These are phyloP conservation scores for Myxozyma monticola DNA, from an alignment of 805 yeast species.

Conservation along the genomic window DNA sequence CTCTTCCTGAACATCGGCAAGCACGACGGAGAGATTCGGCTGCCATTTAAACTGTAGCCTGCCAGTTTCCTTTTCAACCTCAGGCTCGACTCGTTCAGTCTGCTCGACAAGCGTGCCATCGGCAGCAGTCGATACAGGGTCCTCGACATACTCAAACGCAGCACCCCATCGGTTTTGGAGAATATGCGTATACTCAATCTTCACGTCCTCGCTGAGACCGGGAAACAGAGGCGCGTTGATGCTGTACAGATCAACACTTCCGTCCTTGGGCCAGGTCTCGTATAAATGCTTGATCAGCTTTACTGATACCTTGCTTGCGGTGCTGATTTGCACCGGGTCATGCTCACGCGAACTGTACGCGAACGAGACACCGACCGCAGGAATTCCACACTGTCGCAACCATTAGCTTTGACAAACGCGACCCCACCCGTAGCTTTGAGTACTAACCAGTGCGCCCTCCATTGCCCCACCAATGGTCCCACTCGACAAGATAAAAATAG, in stretches of 20 bases:
- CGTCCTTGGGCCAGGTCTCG: conserved; percentile 53
- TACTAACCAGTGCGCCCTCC: conserved; percentile 71
- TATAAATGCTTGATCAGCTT: conserved; percentile 61
- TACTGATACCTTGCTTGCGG: conserved; percentile 70
- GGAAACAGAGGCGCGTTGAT: conserved; percentile 78
- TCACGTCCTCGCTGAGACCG: conserved; percentile 57
- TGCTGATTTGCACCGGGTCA: conserved; percentile 51
- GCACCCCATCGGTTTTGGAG: conserved; percentile 79
- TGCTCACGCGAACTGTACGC: conserved; percentile 65
- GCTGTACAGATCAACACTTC: conserved; percentile 68
- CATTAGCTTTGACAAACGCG: background rate
- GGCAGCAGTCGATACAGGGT: conserved; percentile 20
- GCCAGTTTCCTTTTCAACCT: conserved; percentile 52
- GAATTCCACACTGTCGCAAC: conserved; percentile 42
- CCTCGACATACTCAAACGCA: conserved; percentile 46
- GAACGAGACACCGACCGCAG: conserved; percentile 78
- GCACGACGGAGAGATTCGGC: conserved; percentile 75
- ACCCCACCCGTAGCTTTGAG: background rate
- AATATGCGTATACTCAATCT: conserved; percentile 72
- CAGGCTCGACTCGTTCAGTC: conserved; percentile 35
- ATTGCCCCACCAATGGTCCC: conserved; percentile 97
- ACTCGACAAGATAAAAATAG: conserved; percentile 82
- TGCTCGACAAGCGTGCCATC: conserved; percentile 22
- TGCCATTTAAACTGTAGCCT: conserved; percentile 64
- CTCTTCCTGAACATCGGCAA: conserved; percentile 49